These are phyloP conservation scores for Saposhnikovia divaricata DNA, from an alignment of 129 eudicot species.

Conservation along the genomic window DNA sequence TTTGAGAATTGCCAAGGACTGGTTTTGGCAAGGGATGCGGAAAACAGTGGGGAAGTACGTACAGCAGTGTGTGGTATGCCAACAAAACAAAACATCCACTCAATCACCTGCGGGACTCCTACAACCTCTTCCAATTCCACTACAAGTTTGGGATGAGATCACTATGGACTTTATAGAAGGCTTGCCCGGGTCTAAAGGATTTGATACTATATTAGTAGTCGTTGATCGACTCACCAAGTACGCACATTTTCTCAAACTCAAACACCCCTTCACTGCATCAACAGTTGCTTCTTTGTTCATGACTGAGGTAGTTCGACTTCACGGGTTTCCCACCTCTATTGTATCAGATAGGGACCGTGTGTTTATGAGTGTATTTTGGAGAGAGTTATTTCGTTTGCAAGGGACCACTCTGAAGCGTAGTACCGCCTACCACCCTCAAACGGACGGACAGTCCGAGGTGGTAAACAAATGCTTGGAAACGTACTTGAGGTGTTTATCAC, in stretches of 20 bases:
- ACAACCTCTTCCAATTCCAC: neutral
- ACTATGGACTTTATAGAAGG: neutral
- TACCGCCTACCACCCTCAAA: neutral
- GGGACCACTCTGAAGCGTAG: neutral
- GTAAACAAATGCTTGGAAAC: neutral
- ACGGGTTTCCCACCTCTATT: neutral
- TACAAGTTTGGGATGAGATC: neutral
- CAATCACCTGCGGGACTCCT: neutral
- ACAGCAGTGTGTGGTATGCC: accelerated
- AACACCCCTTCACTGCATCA: neutral
- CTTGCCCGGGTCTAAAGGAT: neutral
- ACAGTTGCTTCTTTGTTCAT: neutral
- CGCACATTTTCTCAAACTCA: neutral
- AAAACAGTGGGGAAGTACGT: no score
- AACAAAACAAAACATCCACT: no score
- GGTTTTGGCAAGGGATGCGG: no score
- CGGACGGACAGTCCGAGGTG: neutral
- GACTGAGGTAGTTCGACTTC: neutral
- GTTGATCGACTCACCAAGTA: neutral
- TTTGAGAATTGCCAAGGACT: no score
- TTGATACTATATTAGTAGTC: neutral
- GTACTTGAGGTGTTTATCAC: no score
- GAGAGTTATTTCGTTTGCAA: neutral
- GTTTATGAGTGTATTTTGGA: neutral
- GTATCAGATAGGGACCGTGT: neutral